phyloP scores from a whole-genome alignment of 176 grass and related monocot species.

The Alloteropsis semialata region DNA sequence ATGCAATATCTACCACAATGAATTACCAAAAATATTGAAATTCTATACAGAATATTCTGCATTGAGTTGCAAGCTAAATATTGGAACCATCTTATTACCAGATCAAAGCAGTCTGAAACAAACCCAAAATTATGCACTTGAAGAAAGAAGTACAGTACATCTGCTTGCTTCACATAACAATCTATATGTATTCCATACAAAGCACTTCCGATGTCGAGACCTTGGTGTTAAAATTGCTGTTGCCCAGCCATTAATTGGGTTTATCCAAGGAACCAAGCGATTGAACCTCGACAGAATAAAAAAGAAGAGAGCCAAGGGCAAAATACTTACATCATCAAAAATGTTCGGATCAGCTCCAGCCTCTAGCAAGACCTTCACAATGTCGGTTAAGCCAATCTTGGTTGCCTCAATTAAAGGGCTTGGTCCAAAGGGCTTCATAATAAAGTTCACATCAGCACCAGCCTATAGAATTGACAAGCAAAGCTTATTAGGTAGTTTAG shows the following conservation, averaged over 20 bases:
- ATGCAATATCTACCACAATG: neutral
- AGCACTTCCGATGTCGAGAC: neutral
- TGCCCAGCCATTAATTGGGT: neutral
- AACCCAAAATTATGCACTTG: neutral
- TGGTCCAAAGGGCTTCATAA: neutral
- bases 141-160: neutral
- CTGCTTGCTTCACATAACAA: neutral
- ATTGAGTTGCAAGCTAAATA: neutral
- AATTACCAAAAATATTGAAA: neutral
- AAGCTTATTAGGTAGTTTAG: neutral
- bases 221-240: neutral
- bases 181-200: neutral
- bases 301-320: neutral
- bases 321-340: conserved; percentile 20
- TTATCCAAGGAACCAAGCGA: neutral
- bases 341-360: conserved; percentile 53
- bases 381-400: conserved; percentile 24
- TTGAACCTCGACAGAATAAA: neutral
- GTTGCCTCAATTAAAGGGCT: conserved; percentile 22
- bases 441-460: conserved; percentile 46
- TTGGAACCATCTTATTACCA: neutral
- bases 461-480: conserved; percentile 15
- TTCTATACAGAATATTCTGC: neutral
- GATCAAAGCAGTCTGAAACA: neutral
- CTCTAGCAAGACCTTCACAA: conserved; percentile 38